Evolutionary conservation across 495 filamentous ascomycete species (phyloP).

Genomic region (Aspergillus panamensis): DNA sequence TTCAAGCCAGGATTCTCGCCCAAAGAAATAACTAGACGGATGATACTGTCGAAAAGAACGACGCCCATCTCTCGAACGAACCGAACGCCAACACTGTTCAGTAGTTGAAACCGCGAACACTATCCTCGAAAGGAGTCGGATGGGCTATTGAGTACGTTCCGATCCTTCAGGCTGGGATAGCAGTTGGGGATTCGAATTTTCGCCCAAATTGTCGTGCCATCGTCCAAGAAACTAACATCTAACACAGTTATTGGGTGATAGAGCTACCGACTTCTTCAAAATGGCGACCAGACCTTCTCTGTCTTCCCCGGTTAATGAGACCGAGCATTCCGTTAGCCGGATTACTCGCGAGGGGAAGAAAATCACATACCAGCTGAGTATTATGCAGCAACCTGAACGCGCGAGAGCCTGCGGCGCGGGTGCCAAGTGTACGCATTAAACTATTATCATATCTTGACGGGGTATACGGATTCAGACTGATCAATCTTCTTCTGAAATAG

Average conservation of each 20-base stretch:
- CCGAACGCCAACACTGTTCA: background rate
- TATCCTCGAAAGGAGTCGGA: background rate
- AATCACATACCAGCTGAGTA: conserved; percentile 76
- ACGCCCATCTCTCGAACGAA: background rate
- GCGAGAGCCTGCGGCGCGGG: conserved; percentile 96
- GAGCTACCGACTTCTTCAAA: conserved; percentile 8
- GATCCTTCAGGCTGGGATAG: background rate
- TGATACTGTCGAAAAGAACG: background rate
- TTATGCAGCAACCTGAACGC: conserved; percentile 92
- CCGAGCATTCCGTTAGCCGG: conserved; percentile 54
- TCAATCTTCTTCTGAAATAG: conserved; percentile 39
- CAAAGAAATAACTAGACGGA: background rate
- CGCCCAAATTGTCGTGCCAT: background rate
- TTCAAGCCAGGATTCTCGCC: background rate
- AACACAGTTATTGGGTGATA: background rate
- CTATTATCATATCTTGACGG: background rate
- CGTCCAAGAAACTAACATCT: conserved; percentile 1
- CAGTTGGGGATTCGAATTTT: background rate
- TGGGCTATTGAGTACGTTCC: background rate
- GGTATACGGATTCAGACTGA: background rate
- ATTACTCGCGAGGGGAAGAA: conserved; percentile 74
- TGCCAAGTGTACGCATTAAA: conserved; percentile 72
- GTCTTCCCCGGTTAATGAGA: conserved; percentile 53
- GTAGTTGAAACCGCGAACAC: background rate
- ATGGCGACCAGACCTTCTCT: conserved; percentile 36